phyloP scores from a whole-genome alignment of 345 rosid species.

The Eucalyptus grandis region DNA sequence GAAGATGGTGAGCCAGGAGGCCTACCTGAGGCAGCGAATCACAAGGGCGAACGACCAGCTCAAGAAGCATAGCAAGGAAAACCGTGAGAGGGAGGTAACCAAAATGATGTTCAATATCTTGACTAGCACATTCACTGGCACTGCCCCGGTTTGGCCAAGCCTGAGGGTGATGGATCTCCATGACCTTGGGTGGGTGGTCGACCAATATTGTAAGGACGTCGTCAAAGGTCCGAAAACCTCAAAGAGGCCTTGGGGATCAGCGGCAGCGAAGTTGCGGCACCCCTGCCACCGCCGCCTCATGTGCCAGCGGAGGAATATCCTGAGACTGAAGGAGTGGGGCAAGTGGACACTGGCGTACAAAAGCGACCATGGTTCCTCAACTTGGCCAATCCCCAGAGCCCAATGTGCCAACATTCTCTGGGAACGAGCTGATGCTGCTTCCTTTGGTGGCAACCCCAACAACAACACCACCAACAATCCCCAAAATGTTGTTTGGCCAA shows the following conservation, averaged over 20 bases:
- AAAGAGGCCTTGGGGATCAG: not conserved
- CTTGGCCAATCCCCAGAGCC: slow-evolving; percentile 9
- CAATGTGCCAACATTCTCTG: not conserved
- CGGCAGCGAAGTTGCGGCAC: not conserved
- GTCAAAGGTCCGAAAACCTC: not conserved
- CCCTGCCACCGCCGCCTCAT: not conserved
- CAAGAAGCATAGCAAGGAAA: slow-evolving; percentile 21
- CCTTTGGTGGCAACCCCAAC: not conserved
- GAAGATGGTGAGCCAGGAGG: slow-evolving; percentile 35
- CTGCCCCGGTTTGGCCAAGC: not conserved
- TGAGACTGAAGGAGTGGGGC: not conserved
- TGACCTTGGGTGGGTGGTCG: slow-evolving; percentile 20
- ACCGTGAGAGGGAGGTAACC: slow-evolving; percentile 21
- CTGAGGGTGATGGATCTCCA: slow-evolving; percentile 20
- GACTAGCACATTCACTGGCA: not conserved
- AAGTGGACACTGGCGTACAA: not conserved
- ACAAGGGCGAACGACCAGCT: slow-evolving; percentile 13
- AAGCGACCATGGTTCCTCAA: slow-evolving; percentile 15
- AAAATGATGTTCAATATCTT: slow-evolving; percentile 14
- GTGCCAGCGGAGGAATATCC: not conserved
- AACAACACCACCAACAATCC: not conserved
- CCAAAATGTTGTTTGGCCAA: not conserved
- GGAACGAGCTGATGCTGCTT: slow-evolving; percentile 9
- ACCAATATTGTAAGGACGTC: slow-evolving; percentile 1
- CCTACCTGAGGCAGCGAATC: slow-evolving; percentile 24